Evolutionary conservation across 129 eudicot species (phyloP).

Genomic region (Artemisia tridentata): DNA sequence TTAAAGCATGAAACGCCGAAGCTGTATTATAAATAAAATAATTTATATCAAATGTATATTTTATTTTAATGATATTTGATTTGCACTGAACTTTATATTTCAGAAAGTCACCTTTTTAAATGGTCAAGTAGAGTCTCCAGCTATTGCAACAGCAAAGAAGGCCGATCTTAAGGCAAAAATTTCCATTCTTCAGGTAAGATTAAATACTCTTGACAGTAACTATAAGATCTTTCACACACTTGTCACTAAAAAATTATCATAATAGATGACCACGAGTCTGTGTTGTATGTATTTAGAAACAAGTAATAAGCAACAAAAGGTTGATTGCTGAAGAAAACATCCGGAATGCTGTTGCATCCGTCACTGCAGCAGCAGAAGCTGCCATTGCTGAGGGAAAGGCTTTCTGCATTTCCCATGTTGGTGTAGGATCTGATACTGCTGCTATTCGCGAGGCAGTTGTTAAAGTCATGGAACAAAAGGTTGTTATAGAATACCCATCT

Average conservation of each 20-base stretch:
- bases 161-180: conserved; percentile 70
- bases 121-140: conserved; percentile 75
- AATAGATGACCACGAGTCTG: neutral
- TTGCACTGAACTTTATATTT: neutral
- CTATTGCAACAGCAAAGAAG: conserved; percentile 81
- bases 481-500: conserved; percentile 5
- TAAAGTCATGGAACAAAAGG: conserved; percentile 88
- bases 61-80: neutral
- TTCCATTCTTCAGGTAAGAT: conserved; percentile 60
- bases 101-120: conserved; percentile 80
- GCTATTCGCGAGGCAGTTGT: conserved; percentile 93
- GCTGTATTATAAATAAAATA: too few species aligned
- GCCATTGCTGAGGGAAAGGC: conserved; percentile 71
- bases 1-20: too few species aligned
- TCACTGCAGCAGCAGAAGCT: conserved; percentile 64
- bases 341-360: conserved; percentile 64
- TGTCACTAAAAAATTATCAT: neutral
- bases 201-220: neutral
- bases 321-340: conserved; percentile 69
- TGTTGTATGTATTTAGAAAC: conserved; percentile 36
- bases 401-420: conserved; percentile 65
- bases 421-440: conserved; percentile 74
- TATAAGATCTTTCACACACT: neutral
- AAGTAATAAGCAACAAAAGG: conserved; percentile 73
- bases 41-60: neutral